phyloP scores from a whole-genome alignment of 164 flowering plant species.

The Magnolia sinica region DNA sequence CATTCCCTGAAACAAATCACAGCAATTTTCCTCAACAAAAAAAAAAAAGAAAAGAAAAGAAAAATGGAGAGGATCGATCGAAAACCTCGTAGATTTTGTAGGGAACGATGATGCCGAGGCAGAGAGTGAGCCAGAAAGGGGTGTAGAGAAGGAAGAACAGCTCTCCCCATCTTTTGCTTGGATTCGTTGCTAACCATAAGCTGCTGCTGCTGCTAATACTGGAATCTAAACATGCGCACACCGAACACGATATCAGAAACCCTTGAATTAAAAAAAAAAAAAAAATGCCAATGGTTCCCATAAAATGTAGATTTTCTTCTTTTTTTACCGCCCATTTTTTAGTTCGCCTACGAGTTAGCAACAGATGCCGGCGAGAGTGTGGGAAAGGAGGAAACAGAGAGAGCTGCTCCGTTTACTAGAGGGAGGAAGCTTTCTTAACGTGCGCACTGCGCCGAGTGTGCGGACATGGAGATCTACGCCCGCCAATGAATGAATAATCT shows the following conservation, averaged over 20 bases:
- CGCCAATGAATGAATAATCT: no score
- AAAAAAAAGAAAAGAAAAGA: background rate
- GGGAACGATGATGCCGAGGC: conserved; percentile 85
- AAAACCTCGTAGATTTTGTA: conserved; percentile 83
- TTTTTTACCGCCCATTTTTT: background rate
- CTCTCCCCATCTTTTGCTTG: conserved; percentile 98
- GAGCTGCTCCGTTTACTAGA: no score
- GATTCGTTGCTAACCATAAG: conserved; percentile 75
- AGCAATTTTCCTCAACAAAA: background rate
- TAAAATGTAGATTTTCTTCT: background rate
- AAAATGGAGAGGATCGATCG: background rate
- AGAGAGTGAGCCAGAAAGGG: conserved; percentile 96
- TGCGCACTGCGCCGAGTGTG: no score
- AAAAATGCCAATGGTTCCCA: background rate
- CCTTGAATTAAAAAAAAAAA: background rate
- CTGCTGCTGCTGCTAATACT: conserved; percentile 13
- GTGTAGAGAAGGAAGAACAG: conserved; percentile 80
- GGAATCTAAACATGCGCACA: conserved; percentile 7
- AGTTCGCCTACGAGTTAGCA: background rate
- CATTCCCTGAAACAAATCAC: background rate
- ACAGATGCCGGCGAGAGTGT: background rate
- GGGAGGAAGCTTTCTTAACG: no score
- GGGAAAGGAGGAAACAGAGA: background rate
- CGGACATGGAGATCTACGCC: no score
- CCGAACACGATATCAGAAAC: background rate